Evolutionary conservation across 2,329 filamentous ascomycete genomes (phyloP), one percentile per base, ranked within the genome.

Genomic region (Zymoseptoria crescenta): DNA sequence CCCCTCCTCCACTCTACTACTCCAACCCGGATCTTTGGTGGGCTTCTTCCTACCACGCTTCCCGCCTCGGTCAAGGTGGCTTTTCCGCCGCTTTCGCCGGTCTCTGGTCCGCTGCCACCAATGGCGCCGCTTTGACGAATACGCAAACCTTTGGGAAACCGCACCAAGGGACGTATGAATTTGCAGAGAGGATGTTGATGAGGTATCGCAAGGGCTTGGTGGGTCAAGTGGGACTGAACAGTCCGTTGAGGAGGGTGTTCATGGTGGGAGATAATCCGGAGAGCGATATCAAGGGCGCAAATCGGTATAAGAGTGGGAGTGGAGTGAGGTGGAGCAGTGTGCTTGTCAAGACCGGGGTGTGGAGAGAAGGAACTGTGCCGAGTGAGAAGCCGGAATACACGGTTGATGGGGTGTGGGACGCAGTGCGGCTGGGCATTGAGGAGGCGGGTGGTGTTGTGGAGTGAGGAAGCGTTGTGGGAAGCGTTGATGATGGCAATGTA

Each of bases 21-120:
- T 92, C 87, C 52, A 97, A 97, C 73, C 85, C 89, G 1, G 94
- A 99, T 74, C 78, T 97, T 3, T 82, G 91, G 69, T 99, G 92
- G 92, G 88, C 91, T 55, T 88, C 91, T 0, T 83, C 83, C 35
- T 93, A 96, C 73, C 89, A 88, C 61, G 82, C 93, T 54, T 90
- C 93, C 29, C 87, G 94, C 4, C 83, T 97, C 49, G 94, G 93
- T 0, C 94, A 96, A 73, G 94, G 94, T 19, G 91, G 89, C 0
- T 97, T 97, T 74, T 84, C 89, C 62, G 87, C 87, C 51, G 89
- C 91, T 0, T 76, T 97, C 16, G 83, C 86, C 64, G 92, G 91
- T 0, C 81, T 94, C 1, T 96, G 91, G 91, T 73, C 77, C 5
- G 83, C 85, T 20, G 77, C 89, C 4, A 95, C 90, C 0, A 80